Base-by-base conservation (phyloP, 1,284 basidiomycete species). In the Tausonia pullulans region DNA sequence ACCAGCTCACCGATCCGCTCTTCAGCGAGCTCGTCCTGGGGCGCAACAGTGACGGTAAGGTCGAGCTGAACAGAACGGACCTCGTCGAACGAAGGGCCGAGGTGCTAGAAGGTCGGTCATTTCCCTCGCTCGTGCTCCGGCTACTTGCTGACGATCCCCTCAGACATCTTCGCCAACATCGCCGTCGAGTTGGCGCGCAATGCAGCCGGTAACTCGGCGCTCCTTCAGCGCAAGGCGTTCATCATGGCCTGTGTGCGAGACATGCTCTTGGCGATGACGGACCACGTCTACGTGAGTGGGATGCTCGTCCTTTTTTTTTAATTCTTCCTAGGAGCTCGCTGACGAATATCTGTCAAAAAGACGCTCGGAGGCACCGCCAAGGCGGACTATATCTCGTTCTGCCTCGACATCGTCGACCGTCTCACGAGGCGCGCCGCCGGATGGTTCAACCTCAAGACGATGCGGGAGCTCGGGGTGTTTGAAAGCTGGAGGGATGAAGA, bases 201-300 rank as follows among this genome's bases (percentile, higher is more conserved):
- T 39, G 63, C 58, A 0, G n/a, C 49, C 3, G 63, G 63, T n/a
- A 55, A 64, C 49, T 39, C 45, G 6, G 39, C 46, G 1, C 45
- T 64, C 5, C 63, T 56, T 40, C 63, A 60, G 10, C 45, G 63
- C 5, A 64, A 64, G 49, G 41, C 58, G 7, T 44, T 60, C 14
- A 52, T 64, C 39, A 55, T 64, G 49, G 55, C 63, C 8, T 60
- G 58, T 39, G n/a, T 64, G 13, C 52, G 53, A 8, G 63, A 64
- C 45, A 55, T 64, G 63, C 58, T 64, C 11, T 45, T 60, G 7
- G 45, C 63, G 11, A 52, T 64, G 53, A 43, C 58, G 0, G 63
- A 64, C 46, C 50, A 60, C n/a, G 40, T 41, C 54, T 13, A 16
- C 1, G 63, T 64, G 11, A 45, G 63, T 60, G 27, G 39, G 7